Evolutionary conservation across 2,329 filamentous ascomycete species (phyloP), one percentile per base, ranked within the genome.

Genomic region (Verticillium nubilum): DNA sequence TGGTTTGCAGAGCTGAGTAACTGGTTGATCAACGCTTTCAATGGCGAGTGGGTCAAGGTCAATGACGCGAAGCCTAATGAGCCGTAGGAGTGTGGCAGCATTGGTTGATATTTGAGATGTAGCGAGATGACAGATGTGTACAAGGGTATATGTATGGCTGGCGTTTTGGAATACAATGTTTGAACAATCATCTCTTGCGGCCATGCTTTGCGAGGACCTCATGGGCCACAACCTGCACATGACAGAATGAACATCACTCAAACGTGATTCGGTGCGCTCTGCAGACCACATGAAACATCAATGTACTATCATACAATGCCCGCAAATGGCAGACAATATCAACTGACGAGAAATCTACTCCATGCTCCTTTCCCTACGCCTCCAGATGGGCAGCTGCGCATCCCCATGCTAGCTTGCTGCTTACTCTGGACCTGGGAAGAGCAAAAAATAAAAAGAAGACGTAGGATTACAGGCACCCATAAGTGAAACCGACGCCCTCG

Each of bases 21-120:
- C 71, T 99, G 94, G 94, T 86, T 99, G 58, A 84, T 97, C 70
- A 98, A 97, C 71, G 95, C 95, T 1, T 99, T 99, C 73, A 98
- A 98, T 67, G 95, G 95, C 57, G 92, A 97, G 73, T 98, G 94
- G 92, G 78, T 94, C 61, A 85, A 83, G 72, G 70, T 85, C 15
- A 67, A 72, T 12, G 63, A 82, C 57, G 77, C 83, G 2, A 80
- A 80, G 65, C 83, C 83, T 2, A 74, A 73, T 28, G 67, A 70
- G 31, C 42, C 61, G 19, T 50, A 12, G 25, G 29, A 31, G 5
- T 31, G n/a, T n/a, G n/a, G n/a, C 29, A 13, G 9, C 29, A 13
- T 31, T 31, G 4, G 4, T n/a, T n/a, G n/a, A n/a, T n/a, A n/a
- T n/a, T n/a, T n/a, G n/a, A n/a, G n/a, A n/a, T 31, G 29, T 31